Evolutionary conservation across 2,329 filamentous ascomycete genomes (phyloP), one percentile per base, ranked within the genome.

Genomic region (Neofusicoccum umdonicola): DNA sequence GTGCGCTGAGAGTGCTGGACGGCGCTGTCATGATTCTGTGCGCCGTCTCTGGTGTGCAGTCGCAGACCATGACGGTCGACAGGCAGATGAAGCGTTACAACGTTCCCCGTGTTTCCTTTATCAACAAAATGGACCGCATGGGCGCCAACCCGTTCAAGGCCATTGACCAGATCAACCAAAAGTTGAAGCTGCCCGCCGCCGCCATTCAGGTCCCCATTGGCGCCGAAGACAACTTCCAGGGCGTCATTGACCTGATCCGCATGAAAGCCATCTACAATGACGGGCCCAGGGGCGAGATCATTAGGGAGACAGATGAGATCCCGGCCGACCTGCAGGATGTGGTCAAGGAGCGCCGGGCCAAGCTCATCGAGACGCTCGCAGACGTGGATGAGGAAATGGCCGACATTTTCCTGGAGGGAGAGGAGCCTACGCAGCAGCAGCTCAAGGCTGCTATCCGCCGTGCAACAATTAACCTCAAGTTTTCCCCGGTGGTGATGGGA

Each of bases 61-160:
- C 90, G 75, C 95, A 99, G 81, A 99, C 95, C 19, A 97, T 97
- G 72, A 99, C 95, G 1, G 95, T 99, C 68, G 93, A 99, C 78
- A 87, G 95, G 71, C 95, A 99, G 82, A 99, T 99, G 95, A 92
- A 93, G 83, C 89, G 95, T 71, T 99, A 99, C 84, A 94, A 98
- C 75, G 89, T 99, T 68, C 95, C 95, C 67, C 87, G 95, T 71
- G 89, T 99, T 77, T 96, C 91, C 63, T 99, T 99, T 74, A 88
- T 99, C 77, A 99, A 99, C 84, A 99, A 99, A 85, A 98, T 99
- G 94, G 95, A 99, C 76, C 90, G 95, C 69, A 97, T 97, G 90
- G 95, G 95, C 66, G 92, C 95, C 69, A 98, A 99, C 76, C 95
- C 95, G 8, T 99, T 93, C 88, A 97, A 96, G 81, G 93, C 93